Conservation (phyloP, 306 rosid genomes). For the Arachis hypogaea region DNA sequence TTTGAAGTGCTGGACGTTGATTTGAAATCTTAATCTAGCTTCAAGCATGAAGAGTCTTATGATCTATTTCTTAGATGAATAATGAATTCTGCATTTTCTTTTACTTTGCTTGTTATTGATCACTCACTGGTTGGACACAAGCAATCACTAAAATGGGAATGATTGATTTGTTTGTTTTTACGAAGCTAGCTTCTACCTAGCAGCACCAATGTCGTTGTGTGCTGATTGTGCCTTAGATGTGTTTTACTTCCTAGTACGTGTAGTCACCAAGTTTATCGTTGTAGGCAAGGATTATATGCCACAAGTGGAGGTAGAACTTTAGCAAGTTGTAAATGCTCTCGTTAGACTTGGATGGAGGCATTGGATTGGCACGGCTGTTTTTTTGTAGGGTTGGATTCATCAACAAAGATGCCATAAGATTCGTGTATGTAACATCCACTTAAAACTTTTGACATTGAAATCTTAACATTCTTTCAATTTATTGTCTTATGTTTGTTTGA, state of each 20-base stretch:
- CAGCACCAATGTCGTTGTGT: constrained; percentile 87
- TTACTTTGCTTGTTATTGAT: constrained; percentile 16
- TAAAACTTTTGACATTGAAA: constrained; percentile 26
- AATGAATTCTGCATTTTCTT: constrained; percentile 15
- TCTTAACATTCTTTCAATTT: constrained; percentile 25
- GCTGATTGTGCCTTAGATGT: constrained; percentile 64
- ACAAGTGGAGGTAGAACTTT: constrained; percentile 54
- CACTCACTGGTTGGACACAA: constrained; percentile 24
- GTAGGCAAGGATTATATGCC: constrained; percentile 70
- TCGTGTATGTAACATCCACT: constrained; percentile 66
- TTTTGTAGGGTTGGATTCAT: constrained; percentile 89
- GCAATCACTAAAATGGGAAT: constrained; percentile 33
- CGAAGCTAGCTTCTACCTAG: constrained; percentile 77
- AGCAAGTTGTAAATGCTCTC: constrained; percentile 60
- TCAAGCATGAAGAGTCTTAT: constrained; percentile 1
- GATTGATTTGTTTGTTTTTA: constrained; percentile 49
- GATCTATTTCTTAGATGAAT: not conserved
- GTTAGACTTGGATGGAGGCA: constrained; percentile 73
- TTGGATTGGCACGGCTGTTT: constrained; percentile 74
- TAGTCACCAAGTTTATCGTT: constrained; percentile 65
- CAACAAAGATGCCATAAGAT: constrained; percentile 75
- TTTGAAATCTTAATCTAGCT: constrained; percentile 25
- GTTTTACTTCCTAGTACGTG: constrained; percentile 49
- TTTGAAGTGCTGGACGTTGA: constrained; percentile 8
- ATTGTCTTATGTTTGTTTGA: not conserved